These are phyloP conservation scores for Bacterosira constricta DNA, from an alignment of 108 stramenopile genomes.

Conservation along the genomic window DNA sequence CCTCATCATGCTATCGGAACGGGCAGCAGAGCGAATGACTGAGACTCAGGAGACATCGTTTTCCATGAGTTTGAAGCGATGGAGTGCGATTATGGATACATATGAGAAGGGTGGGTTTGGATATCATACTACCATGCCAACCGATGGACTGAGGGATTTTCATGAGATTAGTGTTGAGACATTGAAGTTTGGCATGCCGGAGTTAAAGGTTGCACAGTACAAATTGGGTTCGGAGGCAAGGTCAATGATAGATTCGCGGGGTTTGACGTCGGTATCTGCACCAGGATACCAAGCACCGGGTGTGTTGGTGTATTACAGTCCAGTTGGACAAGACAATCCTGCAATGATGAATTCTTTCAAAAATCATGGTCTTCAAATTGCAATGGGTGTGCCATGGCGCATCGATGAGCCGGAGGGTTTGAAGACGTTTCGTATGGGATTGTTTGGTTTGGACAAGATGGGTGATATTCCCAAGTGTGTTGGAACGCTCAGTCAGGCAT, in stretches of 20 bases:
- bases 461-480: slow-evolving; percentile 78
- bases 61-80: slow-evolving; percentile 85
- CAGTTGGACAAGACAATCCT: slow-evolving; percentile 77
- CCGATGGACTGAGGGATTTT: slow-evolving; percentile 88
- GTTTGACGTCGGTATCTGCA: slow-evolving; percentile 83
- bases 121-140: slow-evolving; percentile 95
- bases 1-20: slow-evolving; percentile 82
- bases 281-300: slow-evolving; percentile 90
- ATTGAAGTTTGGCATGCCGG: slow-evolving; percentile 80
- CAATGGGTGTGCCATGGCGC: slow-evolving; percentile 94
- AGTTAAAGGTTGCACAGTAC: slow-evolving; percentile 75
- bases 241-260: slow-evolving; percentile 64
- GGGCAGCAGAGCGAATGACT: slow-evolving; percentile 62
- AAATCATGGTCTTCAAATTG: slow-evolving; percentile 86
- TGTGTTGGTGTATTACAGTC: slow-evolving; percentile 89
- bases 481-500: slow-evolving; percentile 65
- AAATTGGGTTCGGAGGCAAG: slow-evolving; percentile 76
- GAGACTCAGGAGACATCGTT: slow-evolving; percentile 79
- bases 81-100: slow-evolving; percentile 87
- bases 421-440: slow-evolving; percentile 90
- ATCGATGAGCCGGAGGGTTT: slow-evolving; percentile 90
- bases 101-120: slow-evolving; percentile 88
- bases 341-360: slow-evolving; percentile 91
- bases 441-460: slow-evolving; percentile 94
- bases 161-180: slow-evolving; percentile 90